Base-by-base conservation (phyloP, 495 filamentous ascomycete genomes). In the Podospora anserina region DNA sequence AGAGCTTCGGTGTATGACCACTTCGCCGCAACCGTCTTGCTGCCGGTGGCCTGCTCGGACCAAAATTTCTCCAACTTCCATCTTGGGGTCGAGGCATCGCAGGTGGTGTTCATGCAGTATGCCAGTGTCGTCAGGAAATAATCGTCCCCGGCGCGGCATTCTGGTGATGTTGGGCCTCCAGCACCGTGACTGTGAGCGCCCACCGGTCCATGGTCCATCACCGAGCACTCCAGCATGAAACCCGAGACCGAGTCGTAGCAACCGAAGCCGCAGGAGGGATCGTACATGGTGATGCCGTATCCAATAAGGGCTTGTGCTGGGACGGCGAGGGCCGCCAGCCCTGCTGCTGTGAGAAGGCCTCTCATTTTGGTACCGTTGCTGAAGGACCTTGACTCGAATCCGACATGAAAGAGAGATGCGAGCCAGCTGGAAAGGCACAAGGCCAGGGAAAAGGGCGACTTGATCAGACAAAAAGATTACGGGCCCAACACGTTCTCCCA, bases 101-200 rank as follows among this genome's bases (percentile, higher is more conserved):
- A 81, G 9, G 69, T 72, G 2, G 70, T 70, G 23, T 64, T 64
- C 56, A 82, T 79, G 62, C 80, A 82, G n/a, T 74, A 81, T 9
- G 78, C 79, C 15, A 81, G 63, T 13, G 76, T 82, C 1, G 58
- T 68, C 23, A 81, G 78, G 58, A 67, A 82, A n/a, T 68, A 66
- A 20, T 73, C 69, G 67, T 81, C 73, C 11, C 58, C 68, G 15
- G 80, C 79, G 20, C 76, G 75, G 66, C 80, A 82, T n/a, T 75
- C 68, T 7, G 73, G 69, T 2, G 73, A 69, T 19, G 78, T 81
- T 32, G 63, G 66, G 27, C 68, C 67, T 56, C 49, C 61, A 59
- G 62, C 30, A 30, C 54, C 71, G 54, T 71, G 39, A 30, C 70
- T 61, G 44, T 71, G 66, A 0, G 61, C 32, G 16, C 53, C 58